These are phyloP conservation scores for Blastobotrys muscicola DNA, from an alignment of 805 yeast species.

Conservation along the genomic window DNA sequence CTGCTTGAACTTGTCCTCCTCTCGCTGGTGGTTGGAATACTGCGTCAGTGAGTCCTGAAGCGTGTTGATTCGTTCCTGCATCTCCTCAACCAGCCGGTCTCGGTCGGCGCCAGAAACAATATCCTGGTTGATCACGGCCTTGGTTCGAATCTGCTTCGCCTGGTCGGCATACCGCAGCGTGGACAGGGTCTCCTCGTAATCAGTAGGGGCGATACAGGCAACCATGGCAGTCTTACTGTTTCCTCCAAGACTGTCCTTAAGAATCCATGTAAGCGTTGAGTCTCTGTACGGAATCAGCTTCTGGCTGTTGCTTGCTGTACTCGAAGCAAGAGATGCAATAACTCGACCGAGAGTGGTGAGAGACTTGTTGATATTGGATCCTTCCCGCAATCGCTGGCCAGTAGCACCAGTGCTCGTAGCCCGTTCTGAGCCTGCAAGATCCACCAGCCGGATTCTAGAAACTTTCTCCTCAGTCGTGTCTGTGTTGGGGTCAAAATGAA, in stretches of 20 bases:
- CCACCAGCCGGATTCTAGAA: constrained; percentile 62
- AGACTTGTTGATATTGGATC: constrained; percentile 68
- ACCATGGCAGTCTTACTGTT: constrained; percentile 81
- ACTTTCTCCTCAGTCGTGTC: constrained; percentile 36
- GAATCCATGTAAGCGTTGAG: constrained; percentile 62
- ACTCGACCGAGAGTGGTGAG: constrained; percentile 72
- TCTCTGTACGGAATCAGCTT: constrained; percentile 60
- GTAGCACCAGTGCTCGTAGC: constrained; percentile 52
- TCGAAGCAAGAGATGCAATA: constrained; percentile 39
- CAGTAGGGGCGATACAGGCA: constrained; percentile 77
- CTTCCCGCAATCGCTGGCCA: constrained; percentile 54
- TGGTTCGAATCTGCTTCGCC: constrained; percentile 58
- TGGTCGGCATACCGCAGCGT: constrained; percentile 72
- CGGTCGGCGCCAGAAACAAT: constrained; percentile 31
- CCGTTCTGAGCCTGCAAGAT: constrained; percentile 77
- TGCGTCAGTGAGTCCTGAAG: constrained; percentile 20
- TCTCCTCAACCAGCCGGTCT: constrained; percentile 29
- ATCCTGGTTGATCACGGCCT: constrained; percentile 45
- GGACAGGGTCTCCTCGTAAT: constrained; percentile 66
- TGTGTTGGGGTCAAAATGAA: constrained; percentile 28
- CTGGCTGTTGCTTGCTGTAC: constrained; percentile 7
- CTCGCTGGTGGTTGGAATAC: constrained; percentile 13
- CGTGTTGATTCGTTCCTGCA: constrained; percentile 31
- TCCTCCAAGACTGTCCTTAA: constrained; percentile 72
- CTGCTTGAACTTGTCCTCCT: constrained; percentile 19